Percentiles rank a stretch among this genome's conserved stretches.
Evolutionary conservation across 2,329 filamentous ascomycete species (phyloP).

Genomic region (Orbilia ellipsospora): DNA sequence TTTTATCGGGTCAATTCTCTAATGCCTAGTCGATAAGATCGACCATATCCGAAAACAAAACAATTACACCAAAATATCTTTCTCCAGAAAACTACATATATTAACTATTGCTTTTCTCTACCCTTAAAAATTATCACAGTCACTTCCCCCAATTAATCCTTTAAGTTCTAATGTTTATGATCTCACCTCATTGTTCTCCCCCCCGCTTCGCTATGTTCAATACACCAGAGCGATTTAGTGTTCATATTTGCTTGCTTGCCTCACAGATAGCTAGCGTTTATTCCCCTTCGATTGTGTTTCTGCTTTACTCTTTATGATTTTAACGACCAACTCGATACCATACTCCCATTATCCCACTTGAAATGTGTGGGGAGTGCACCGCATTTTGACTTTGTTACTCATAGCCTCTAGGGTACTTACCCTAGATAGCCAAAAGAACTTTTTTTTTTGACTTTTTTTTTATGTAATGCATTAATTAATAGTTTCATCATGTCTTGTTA

Average conservation of each 20-base stretch:
- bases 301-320: slow-evolving; percentile 20
- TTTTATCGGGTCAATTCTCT: neutral
- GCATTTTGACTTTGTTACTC: neutral
- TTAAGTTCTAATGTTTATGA: slow-evolving; percentile 21
- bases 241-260: neutral
- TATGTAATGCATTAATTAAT: slow-evolving; percentile 5
- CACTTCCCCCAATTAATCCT: slow-evolving; percentile 9
- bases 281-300: neutral
- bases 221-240: neutral
- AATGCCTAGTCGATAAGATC: neutral
- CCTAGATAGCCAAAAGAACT: neutral
- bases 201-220: neutral
- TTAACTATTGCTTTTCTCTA: neutral
- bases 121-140: slow-evolving; percentile 34
- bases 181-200: slow-evolving; percentile 24
- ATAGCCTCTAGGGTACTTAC: neutral
- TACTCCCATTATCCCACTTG: slow-evolving; percentile 24
- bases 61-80: neutral
- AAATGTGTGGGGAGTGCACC: slow-evolving; percentile 17
- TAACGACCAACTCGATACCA: slow-evolving; percentile 48
- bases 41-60: neutral
- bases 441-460: neutral
- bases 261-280: neutral
- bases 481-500: neutral
- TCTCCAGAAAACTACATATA: neutral